Evolutionary conservation across 345 rosid species (phyloP).

Genomic region (Schrenkiella parvula): DNA sequence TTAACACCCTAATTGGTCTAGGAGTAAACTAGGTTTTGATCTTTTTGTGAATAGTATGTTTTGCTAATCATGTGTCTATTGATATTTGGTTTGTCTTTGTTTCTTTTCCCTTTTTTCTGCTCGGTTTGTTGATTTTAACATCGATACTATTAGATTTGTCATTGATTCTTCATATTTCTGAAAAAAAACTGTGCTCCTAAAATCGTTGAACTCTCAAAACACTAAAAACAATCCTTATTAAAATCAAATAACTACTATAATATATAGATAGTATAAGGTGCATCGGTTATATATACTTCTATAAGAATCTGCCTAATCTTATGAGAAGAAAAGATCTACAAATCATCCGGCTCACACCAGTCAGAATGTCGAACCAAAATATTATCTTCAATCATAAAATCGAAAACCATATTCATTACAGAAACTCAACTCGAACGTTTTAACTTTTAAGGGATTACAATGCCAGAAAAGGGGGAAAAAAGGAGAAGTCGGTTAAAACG

Average conservation of each 20-base stretch:
- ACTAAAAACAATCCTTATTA: neutral
- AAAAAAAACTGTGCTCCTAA: neutral
- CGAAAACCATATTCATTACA: neutral
- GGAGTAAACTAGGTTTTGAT: too few species aligned
- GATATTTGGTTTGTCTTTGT: too few species aligned
- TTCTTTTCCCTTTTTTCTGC: too few species aligned
- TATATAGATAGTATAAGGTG: neutral
- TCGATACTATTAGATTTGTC: neutral
- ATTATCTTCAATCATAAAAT: neutral
- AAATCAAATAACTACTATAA: neutral
- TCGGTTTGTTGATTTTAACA: too few species aligned
- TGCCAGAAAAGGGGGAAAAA: neutral
- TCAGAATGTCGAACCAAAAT: neutral
- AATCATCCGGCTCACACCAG: neutral
- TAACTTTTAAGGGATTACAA: neutral
- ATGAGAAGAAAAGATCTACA: neutral
- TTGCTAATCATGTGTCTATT: too few species aligned
- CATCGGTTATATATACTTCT: neutral
- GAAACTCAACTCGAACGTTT: constrained; percentile 1
- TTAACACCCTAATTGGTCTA: too few species aligned
- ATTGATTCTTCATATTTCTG: neutral
- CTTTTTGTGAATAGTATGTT: too few species aligned
- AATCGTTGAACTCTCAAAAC: neutral
- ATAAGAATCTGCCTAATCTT: neutral
- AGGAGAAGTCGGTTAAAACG: neutral